Conservation (phyloP, 768 basidiomycete genomes). For the Russula sp. region DNA sequence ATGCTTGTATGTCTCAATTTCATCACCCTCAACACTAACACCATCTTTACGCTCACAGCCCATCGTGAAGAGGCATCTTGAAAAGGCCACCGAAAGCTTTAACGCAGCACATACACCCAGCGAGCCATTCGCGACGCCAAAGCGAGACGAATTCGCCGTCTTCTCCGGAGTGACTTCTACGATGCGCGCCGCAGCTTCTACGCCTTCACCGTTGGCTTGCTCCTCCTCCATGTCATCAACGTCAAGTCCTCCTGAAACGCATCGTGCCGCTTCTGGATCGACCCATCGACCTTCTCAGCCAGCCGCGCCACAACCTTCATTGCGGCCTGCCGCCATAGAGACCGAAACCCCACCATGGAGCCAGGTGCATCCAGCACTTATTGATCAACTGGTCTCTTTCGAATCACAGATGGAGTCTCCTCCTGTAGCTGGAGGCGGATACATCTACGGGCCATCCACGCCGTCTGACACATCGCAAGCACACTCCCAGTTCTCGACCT, state of each 20-base stretch:
- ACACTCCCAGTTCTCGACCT: background rate
- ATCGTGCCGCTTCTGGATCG: background rate
- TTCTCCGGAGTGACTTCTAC: slow-evolving; percentile 75
- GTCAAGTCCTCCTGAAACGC: background rate
- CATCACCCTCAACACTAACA: slow-evolving; percentile 1
- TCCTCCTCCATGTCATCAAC: slow-evolving; percentile 25
- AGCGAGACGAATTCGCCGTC: slow-evolving; percentile 66
- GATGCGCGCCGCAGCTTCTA: slow-evolving; percentile 46
- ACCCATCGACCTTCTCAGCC: background rate
- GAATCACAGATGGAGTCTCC: slow-evolving; percentile 33
- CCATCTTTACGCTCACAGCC: slow-evolving; percentile 44
- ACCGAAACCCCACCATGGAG: slow-evolving; percentile 13
- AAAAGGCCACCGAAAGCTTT: slow-evolving; percentile 43
- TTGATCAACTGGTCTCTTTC: slow-evolving; percentile 37
- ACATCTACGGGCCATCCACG: slow-evolving; percentile 4
- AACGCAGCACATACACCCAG: slow-evolving; percentile 52
- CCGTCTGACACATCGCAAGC: slow-evolving; percentile 4
- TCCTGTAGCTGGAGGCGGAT: slow-evolving; percentile 25
- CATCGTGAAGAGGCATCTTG: slow-evolving; percentile 57
- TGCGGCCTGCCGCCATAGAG: background rate
- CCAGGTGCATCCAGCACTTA: slow-evolving; percentile 36
- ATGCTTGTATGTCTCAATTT: slow-evolving; percentile 51
- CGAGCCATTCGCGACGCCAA: slow-evolving; percentile 59
- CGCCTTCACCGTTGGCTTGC: slow-evolving; percentile 25
- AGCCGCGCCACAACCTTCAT: background rate